phyloP scores from a whole-genome alignment of 768 basidiomycete genomes.

The Cyathus striatus region DNA sequence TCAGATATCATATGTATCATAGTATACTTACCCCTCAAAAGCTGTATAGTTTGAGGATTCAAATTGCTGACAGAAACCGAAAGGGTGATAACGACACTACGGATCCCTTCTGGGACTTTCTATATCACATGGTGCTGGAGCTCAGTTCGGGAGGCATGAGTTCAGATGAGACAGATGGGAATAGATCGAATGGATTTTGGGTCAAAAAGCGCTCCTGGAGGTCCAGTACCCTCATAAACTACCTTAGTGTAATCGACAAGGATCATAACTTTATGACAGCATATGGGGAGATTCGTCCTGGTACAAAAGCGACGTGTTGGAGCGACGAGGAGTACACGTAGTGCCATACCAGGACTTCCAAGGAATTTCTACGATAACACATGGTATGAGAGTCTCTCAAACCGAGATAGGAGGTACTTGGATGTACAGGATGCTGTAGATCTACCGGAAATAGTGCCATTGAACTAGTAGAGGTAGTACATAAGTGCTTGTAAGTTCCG shows the following conservation, averaged over 20 bases:
- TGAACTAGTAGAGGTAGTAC: too few relatives aligned
- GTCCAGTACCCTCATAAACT: neutral
- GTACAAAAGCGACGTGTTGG: neutral
- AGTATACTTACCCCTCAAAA: neutral
- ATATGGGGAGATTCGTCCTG: conserved; percentile 3
- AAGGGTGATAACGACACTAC: neutral
- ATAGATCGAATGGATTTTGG: neutral
- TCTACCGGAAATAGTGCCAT: too few relatives aligned
- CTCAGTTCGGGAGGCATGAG: conserved; percentile 4
- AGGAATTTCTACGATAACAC: conserved; percentile 6
- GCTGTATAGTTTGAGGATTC: neutral
- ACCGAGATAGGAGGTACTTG: too few relatives aligned
- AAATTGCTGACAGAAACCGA: neutral
- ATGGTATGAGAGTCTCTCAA: conserved; percentile 2
- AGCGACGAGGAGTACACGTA: conserved; percentile 1
- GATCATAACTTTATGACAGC: conserved; percentile 2
- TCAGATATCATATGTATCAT: neutral
- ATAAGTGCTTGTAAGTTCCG: too few relatives aligned
- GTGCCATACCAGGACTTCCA: conserved; percentile 3
- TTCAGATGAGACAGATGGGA: conserved; percentile 2
- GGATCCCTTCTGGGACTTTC: conserved; percentile 2
- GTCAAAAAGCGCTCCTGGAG: conserved; percentile 3
- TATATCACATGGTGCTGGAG: neutral
- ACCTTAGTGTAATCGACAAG: conserved; percentile 5
- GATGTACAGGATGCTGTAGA: too few relatives aligned